Conservation (phyloP, 257 asterid genomes). For the Fraxinus quadrangulata region DNA sequence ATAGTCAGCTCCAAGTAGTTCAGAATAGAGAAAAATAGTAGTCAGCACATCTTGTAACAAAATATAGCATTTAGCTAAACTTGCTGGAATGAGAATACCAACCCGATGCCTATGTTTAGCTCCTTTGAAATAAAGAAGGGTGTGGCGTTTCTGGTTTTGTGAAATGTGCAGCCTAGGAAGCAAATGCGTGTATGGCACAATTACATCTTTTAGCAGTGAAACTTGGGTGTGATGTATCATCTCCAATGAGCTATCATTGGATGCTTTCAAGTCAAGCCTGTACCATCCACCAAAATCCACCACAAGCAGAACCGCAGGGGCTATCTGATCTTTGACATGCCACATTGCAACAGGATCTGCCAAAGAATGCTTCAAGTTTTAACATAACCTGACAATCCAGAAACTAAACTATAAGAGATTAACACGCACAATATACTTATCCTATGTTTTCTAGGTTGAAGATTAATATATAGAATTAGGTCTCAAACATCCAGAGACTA, state of each 20-base stretch:
- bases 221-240: constrained; percentile 84
- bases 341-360: constrained; percentile 99
- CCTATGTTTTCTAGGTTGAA: constrained; percentile 17
- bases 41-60: neutral
- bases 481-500: neutral
- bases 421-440: constrained; percentile 39
- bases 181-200: constrained; percentile 84
- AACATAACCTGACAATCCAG: constrained; percentile 83
- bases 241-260: constrained; percentile 51
- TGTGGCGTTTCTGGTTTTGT: constrained; percentile 53
- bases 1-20: neutral
- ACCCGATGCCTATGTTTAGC: constrained; percentile 98
- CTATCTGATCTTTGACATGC: constrained; percentile 82
- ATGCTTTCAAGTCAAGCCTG: constrained; percentile 65
- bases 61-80: constrained; percentile 13
- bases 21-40: neutral
- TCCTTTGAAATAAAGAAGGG: constrained; percentile 93
- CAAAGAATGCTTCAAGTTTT: constrained; percentile 96
- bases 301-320: constrained; percentile 85
- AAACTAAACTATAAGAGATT: constrained; percentile 66
- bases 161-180: constrained; percentile 71
- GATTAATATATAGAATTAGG: neutral
- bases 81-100: constrained; percentile 29
- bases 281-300: constrained; percentile 99
- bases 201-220: constrained; percentile 86